Conservation (phyloP, 768 basidiomycete species). For the Rhizopogon roseolus region DNA sequence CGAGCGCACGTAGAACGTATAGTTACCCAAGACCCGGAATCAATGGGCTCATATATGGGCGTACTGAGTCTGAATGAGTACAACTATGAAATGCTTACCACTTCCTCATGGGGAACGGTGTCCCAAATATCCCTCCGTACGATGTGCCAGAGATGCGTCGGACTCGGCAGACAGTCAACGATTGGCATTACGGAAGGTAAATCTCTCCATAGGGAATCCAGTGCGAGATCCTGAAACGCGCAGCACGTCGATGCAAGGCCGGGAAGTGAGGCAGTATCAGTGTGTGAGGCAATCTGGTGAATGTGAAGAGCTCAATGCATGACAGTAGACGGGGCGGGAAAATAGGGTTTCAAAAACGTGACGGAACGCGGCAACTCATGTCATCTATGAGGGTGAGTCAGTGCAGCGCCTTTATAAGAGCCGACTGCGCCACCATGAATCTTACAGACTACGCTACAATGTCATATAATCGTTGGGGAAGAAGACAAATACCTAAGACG, state of each 20-base stretch:
- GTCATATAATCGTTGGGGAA: too few species aligned
- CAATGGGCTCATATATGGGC: not conserved
- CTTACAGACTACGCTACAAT: not conserved
- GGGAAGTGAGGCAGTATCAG: conserved; percentile 9
- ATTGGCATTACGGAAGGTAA: conserved; percentile 18
- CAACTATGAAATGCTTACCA: not conserved
- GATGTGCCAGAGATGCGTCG: not conserved
- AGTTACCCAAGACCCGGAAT: conserved; percentile 15
- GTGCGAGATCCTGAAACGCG: conserved; percentile 16
- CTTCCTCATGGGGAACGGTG: not conserved
- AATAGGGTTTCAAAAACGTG: too few species aligned
- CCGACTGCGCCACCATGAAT: not conserved
- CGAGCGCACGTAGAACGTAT: conserved; percentile 18
- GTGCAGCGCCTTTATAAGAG: not conserved
- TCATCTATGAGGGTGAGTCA: too few species aligned
- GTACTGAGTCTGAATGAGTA: not conserved
- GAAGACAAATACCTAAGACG: too few species aligned
- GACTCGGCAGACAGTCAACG: conserved; percentile 4
- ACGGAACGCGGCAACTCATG: too few species aligned
- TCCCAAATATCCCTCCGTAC: not conserved
- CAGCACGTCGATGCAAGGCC: conserved; percentile 18
- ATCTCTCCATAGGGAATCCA: conserved; percentile 20
- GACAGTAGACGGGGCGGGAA: too few species aligned
- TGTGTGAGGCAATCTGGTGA: not conserved
- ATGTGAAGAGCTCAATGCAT: not conserved